Base-by-base conservation (phyloP, 306 rosid species). In the Parietaria judaica region DNA sequence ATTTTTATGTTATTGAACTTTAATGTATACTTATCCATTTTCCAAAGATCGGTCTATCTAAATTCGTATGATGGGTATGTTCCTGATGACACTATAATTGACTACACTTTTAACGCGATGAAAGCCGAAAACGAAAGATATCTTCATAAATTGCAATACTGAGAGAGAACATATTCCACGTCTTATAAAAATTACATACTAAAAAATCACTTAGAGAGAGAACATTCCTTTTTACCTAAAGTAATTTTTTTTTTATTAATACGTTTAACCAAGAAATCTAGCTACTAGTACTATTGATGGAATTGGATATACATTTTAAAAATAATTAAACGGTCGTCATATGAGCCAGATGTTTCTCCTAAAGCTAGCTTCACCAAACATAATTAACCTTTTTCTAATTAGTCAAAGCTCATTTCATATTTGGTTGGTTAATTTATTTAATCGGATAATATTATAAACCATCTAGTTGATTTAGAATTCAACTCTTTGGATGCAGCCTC, bases 401-500 rank as follows among this genome's bases (percentile, higher is more conserved):
- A 57, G 14, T 57, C 61, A 36, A 57, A n/a, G 35, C 6, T 58
- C 34, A 6, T 38, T 59, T 15, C 15, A 17, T 14, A 4, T 39
- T 59, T 39, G 5, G 17, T 39, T 39, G 10, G 17, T 39, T 16
- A 12, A 10, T 11, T 8, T 1, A 36, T 14, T 15, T 14, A 7
- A 8, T 44, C 10, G 53, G 53, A 49, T 43, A 14, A 15, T 8
- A n/a, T 59, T 3, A 11, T 60, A 39, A 41, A 14, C 8, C 36
- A 16, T 12, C 64, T 17, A 60, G 64, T 45, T 60, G 37, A 41
- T 60, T 36, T 41, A 15, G 12, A 60, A 59, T n/a, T 6, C 8
- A 60, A 43, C 64, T 14, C 37, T n/a, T 44, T 60, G 48, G 48
- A 57, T 57, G 35, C 61, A 38, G 6, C 61, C 47, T 57, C 37